These are phyloP conservation scores for Mucuna pruriens DNA, from an alignment of 306 rosid genomes.

Conservation along the genomic window DNA sequence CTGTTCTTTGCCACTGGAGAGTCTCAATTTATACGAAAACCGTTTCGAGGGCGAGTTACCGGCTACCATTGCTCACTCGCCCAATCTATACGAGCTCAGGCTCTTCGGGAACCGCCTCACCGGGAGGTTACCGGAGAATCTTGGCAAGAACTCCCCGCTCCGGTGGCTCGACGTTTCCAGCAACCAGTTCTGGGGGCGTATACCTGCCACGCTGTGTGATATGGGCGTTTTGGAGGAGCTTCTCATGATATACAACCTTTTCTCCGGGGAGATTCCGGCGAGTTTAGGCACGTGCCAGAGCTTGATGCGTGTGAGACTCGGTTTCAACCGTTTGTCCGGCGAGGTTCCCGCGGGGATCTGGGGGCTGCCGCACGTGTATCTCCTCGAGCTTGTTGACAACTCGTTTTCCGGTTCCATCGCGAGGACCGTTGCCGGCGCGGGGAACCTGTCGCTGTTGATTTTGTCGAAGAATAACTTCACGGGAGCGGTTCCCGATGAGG, in stretches of 20 bases:
- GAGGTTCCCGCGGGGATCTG: constrained; percentile 82
- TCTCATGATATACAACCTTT: constrained; percentile 56
- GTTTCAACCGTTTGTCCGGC: constrained; percentile 67
- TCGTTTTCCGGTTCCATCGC: constrained; percentile 69
- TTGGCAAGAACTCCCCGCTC: constrained; percentile 67
- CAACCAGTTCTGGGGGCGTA: constrained; percentile 68
- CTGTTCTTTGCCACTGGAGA: constrained; percentile 64
- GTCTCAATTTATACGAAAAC: constrained; percentile 83
- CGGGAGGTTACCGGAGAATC: constrained; percentile 69
- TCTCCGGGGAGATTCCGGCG: constrained; percentile 80
- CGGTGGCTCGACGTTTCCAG: constrained; percentile 70
- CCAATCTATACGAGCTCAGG: constrained; percentile 63
- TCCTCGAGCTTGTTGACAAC: constrained; percentile 74
- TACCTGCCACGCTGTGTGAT: constrained; percentile 74
- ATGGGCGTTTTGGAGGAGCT: constrained; percentile 69
- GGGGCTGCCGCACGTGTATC: constrained; percentile 74
- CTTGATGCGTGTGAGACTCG: constrained; percentile 67
- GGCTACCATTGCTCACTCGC: constrained; percentile 66
- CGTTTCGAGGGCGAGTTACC: constrained; percentile 76
- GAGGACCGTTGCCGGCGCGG: constrained; percentile 72
- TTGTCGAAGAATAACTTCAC: constrained; percentile 69
- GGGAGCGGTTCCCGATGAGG: constrained; percentile 76
- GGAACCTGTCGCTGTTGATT: constrained; percentile 60
- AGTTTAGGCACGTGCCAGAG: constrained; percentile 70
- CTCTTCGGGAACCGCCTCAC: constrained; percentile 69